phyloP scores from a whole-genome alignment of 768 basidiomycete species.

The Rhizopogon sp. region DNA sequence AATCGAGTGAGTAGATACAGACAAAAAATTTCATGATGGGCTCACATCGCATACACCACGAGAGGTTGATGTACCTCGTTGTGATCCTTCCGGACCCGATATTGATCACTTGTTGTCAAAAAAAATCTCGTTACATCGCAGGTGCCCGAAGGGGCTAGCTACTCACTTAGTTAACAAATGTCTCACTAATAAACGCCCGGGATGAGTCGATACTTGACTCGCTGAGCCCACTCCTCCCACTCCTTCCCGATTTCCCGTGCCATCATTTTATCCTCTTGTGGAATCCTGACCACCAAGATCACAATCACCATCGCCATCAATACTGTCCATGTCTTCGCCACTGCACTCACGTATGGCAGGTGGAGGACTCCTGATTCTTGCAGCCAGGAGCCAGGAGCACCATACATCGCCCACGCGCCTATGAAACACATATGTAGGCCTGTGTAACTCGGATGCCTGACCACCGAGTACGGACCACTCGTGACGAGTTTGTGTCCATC shows the following conservation, averaged over 20 bases:
- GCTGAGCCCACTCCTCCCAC: slow-evolving; percentile 42
- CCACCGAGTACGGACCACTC: slow-evolving; percentile 41
- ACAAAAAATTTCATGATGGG: no score
- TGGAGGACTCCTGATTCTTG: slow-evolving; percentile 36
- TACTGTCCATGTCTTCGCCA: slow-evolving; percentile 20
- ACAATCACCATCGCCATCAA: slow-evolving; percentile 27
- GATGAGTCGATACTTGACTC: slow-evolving; percentile 41
- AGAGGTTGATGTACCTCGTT: no score
- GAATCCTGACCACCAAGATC: slow-evolving; percentile 36
- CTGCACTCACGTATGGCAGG: slow-evolving; percentile 25
- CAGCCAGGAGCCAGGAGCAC: slow-evolving; percentile 37
- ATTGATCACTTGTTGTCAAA: no score
- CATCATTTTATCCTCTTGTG: slow-evolving; percentile 41
- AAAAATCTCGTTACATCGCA: neutral
- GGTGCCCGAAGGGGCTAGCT: no score
- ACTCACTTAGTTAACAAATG: neutral
- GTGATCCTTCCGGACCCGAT: no score
- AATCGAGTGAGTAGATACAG: no score
- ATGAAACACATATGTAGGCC: slow-evolving; percentile 31
- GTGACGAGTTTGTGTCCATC: slow-evolving; percentile 39
- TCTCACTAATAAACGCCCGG: slow-evolving; percentile 34
- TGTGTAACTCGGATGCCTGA: slow-evolving; percentile 49
- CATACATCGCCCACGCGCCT: neutral
- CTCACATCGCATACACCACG: no score
- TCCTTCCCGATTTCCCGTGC: slow-evolving; percentile 35